These are phyloP conservation scores for Agaricus blazei DNA, from an alignment of 768 basidiomycete species.

Conservation along the genomic window DNA sequence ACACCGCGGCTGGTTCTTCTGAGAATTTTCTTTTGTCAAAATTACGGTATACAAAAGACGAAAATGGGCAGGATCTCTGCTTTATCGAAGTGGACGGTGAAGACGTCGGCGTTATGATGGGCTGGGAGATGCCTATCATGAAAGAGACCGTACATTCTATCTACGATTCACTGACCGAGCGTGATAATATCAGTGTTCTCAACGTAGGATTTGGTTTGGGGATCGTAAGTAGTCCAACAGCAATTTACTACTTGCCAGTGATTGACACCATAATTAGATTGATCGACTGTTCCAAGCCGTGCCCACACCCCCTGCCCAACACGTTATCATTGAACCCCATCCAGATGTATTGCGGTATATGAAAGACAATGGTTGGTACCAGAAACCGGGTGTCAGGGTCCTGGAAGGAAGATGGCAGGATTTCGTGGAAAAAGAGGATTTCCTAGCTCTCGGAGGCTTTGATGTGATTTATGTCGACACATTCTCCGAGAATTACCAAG, in stretches of 20 bases:
- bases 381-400: conserved; percentile 70
- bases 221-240: conserved; percentile 47
- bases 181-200: conserved; percentile 56
- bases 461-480: conserved; percentile 92
- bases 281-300: conserved; percentile 75
- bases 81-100: conserved; percentile 58
- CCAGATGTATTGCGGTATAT: conserved; percentile 86
- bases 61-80: conserved; percentile 79
- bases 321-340: conserved; percentile 94
- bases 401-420: conserved; percentile 96
- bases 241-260: conserved; percentile 1
- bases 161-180: conserved; percentile 46
- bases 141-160: conserved; percentile 66
- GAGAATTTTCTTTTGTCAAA: conserved; percentile 67
- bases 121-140: conserved; percentile 94
- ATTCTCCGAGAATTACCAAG: conserved; percentile 84
- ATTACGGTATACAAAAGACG: conserved; percentile 65
- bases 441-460: conserved; percentile 69
- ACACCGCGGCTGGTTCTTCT: conserved; percentile 55
- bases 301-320: conserved; percentile 52
- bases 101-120: conserved; percentile 99
- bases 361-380: conserved; percentile 71
- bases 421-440: conserved; percentile 52
- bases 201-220: conserved; percentile 96
- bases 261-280: conserved; percentile 47